Evolutionary conservation across 2,329 filamentous ascomycete species (phyloP), one percentile per base, ranked within the genome.

Genomic region (Neoarthrinium moseri): DNA sequence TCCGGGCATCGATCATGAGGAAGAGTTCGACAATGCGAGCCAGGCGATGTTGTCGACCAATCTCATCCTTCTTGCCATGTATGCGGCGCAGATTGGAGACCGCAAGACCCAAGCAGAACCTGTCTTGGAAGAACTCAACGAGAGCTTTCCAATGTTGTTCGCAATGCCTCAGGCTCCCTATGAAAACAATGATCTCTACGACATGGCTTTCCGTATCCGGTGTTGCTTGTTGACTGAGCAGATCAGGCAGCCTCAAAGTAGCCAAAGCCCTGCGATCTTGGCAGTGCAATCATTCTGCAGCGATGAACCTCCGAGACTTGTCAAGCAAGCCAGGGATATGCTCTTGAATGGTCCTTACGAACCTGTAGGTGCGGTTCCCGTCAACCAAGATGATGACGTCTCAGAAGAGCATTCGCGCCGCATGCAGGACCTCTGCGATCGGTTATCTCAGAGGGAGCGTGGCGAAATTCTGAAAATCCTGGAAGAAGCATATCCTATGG

Each of bases 221-320:
- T 58, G 47, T 13, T 43, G 49, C 32, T 37, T 42, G 17, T 44
- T 64, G 6, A 39, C 50, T n/a, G 54, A 54, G 21, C 30, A 23
- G 12, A 46, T 63, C 18, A 27, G n/a, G 6, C 17, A 32, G 12
- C 26, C 22, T n/a, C n/a, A n/a, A n/a, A 24, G 40, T 18, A n/a
- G 51, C 12, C 20, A 39, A 7, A 40, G 55, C 10, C 51, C 56
- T 5, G 35, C 48, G 3, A 21, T 55, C 24, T 20, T 58, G 24
- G 59, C 59, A 6, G 46, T 50, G 7, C 17, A n/a, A 5, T 37
- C 60, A 22, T 64, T 64, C 45, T 63, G 58, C 36, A 24, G 38
- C 12, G 38, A 35, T 22, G 33, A 38, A 11, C n/a, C 32, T 13
- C 43, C 24, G 13, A 17, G 29, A n/a, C 20, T 21, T n/a, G 44